These are phyloP conservation scores for Trichophyton equinum DNA, from an alignment of 2,329 filamentous ascomycete genomes.

Conservation along the genomic window DNA sequence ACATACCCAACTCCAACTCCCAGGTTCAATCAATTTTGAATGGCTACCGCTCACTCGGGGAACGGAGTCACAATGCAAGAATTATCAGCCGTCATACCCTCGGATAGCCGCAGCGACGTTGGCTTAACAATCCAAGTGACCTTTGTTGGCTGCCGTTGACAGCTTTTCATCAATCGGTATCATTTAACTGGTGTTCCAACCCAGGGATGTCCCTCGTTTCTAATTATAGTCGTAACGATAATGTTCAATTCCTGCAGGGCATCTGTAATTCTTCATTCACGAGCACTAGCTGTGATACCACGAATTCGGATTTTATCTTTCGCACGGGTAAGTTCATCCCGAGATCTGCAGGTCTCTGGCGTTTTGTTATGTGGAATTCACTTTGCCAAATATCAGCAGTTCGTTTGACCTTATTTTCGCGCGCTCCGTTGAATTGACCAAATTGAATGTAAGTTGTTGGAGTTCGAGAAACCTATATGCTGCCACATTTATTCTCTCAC, in stretches of 20 bases:
- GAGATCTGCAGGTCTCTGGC: background rate
- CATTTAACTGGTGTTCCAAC: background rate
- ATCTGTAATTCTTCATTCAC: background rate
- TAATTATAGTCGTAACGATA: background rate
- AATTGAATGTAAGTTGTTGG: background rate
- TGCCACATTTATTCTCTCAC: constrained; percentile 16
- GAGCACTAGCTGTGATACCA: background rate
- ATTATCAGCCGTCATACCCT: background rate
- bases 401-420: background rate
- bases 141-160: background rate
- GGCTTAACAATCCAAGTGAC: background rate
- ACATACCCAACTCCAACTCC: background rate
- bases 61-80: background rate
- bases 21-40: background rate
- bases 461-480: background rate
- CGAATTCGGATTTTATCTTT: background rate
- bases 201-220: background rate
- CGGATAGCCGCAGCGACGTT: background rate
- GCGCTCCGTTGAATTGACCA: background rate
- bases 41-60: background rate
- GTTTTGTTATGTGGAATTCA: background rate
- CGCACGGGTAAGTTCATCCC: background rate
- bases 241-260: background rate
- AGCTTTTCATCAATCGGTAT: background rate
- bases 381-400: background rate